A percentile compares a stretch with the other conserved stretches of the same genome.
Evolutionary conservation across 2,329 filamentous ascomycete species (phyloP).

Genomic region (Trichoderma pleuroti): DNA sequence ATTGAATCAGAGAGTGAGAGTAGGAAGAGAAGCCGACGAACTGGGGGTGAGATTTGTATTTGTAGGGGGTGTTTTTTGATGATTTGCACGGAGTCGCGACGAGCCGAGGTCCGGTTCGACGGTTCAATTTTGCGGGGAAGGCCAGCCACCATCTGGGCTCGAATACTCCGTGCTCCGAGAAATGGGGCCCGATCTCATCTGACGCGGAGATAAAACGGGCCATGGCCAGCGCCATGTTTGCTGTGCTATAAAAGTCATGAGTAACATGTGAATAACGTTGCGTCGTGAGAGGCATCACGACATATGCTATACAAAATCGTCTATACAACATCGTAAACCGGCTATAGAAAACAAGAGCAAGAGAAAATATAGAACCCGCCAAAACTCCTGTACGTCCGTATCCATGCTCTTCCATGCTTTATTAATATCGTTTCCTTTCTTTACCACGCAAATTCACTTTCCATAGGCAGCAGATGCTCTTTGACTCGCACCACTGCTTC

Average conservation of each 20-base stretch:
- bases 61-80: background rate
- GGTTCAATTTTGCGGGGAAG: slow-evolving; percentile 5
- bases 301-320: background rate
- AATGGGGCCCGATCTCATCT: slow-evolving; percentile 7
- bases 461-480: slow-evolving; percentile 81
- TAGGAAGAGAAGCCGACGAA: background rate
- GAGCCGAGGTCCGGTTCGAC: slow-evolving; percentile 9
- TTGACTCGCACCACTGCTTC: slow-evolving; percentile 85
- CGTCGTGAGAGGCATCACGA: background rate
- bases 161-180: background rate
- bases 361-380: background rate
- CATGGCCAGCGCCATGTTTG: background rate
- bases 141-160: background rate
- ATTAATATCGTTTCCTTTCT: slow-evolving; percentile 47
- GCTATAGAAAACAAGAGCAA: background rate
- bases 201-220: background rate
- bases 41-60: background rate
- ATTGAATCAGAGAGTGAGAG: background rate
- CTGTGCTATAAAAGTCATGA: background rate
- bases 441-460: slow-evolving; percentile 52
- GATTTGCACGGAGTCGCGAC: background rate
- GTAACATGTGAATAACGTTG: background rate
- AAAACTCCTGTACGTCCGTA: slow-evolving; percentile 9
- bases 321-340: background rate
- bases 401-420: background rate